A percentile compares a stretch with the other conserved stretches of the same genome.
Conservation (phyloP, 163 green algal genomes). For the Chlamydomonas reinhardtii region DNA sequence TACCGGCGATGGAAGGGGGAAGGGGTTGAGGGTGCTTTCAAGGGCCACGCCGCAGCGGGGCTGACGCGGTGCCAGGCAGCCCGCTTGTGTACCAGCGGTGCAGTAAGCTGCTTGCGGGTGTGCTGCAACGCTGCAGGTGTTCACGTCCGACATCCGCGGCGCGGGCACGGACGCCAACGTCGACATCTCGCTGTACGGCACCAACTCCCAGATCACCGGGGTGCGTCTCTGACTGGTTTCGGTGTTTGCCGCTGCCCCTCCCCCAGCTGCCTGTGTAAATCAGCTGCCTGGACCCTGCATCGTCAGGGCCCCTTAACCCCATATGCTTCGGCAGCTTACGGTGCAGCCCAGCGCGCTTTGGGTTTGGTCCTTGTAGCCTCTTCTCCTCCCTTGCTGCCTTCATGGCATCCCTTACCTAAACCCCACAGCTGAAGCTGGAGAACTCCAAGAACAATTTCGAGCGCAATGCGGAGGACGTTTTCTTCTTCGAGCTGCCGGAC, state of each 20-base stretch:
- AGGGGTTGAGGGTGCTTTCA: no score
- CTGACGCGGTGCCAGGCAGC: no score
- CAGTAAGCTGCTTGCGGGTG: no score
- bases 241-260: no score
- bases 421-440: conserved; percentile 45
- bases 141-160: conserved; percentile 69
- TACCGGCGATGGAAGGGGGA: background rate
- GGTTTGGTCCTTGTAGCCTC: no score
- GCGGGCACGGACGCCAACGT: conserved; percentile 75
- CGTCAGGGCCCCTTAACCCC: background rate
- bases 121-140: conserved; percentile 45
- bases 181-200: conserved; percentile 53
- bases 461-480: conserved; percentile 61
- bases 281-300: background rate
- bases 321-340: no score
- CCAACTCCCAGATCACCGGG: conserved; percentile 31
- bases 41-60: no score
- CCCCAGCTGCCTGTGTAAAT: background rate
- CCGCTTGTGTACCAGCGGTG: background rate
- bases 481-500: conserved; percentile 60
- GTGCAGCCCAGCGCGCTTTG: no score
- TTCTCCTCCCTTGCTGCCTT: background rate
- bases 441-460: conserved; percentile 71
- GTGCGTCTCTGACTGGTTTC: background rate
- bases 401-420: no score